Base-by-base conservation (phyloP, 495 filamentous ascomycete genomes). In the Glonium stellatum region DNA sequence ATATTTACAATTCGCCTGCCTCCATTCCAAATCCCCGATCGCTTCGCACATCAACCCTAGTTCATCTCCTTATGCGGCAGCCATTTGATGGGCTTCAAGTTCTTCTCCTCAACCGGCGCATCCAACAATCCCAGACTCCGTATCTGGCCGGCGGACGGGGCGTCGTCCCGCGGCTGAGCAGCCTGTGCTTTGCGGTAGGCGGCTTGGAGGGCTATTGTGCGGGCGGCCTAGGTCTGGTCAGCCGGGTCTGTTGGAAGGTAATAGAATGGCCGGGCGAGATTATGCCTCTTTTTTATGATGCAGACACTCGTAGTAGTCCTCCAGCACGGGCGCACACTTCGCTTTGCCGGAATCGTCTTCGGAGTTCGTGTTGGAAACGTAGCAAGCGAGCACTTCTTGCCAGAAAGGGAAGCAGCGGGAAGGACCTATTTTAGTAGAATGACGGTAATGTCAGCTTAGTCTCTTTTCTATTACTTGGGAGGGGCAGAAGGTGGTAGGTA, bases 251-350 rank as follows among this genome's bases (percentile, higher is more conserved):
- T 21, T 23, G 59, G 42, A 31, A 3, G 11, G 55, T 3, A 53
- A 51, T 25, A 35, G 18, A 25, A 21, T 62, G 36, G 25, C 10
- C 27, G 57, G 25, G 13, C 19, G 54, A 27, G n/a, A 57, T 31
- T 82, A 65, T 66, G 96, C 93, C 89, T 98, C 93, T 78, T 97
- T 97, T 76, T 82, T 87, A 80, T 98, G 93, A 72, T 98, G 92
- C 70, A 98, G 79, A 78, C 95, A 98, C 79, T 98, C 93, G 75
- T 95, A 89, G 80, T 97, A 97, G 70, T 99, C 93, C 70, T 97
- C 93, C 63, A 96, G 77, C 35, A 84, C 85, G n/a, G 88, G 89
- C 42, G 80, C 70, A 73, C 93, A 99, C 78, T 95, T 96, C 78
- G 84, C 87, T 77, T 89, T 92, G 48, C 91, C 91, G 10, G 83